Conservation (phyloP, 2,329 filamentous ascomycete species). For the Bipolaris zeicola region DNA sequence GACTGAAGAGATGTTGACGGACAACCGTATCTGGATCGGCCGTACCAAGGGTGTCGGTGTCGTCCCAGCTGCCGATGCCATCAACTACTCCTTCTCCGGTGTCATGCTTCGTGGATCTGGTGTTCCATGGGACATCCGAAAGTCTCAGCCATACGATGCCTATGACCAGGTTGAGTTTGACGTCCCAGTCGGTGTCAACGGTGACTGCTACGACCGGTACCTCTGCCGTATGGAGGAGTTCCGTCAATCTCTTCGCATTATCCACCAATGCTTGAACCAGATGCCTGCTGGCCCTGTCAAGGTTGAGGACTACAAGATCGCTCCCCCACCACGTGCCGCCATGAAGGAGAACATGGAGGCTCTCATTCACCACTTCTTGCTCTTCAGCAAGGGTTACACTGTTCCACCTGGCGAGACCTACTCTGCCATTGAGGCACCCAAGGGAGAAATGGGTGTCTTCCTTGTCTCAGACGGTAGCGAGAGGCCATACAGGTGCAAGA, state of each 20-base stretch:
- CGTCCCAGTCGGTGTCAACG: conserved; percentile 92
- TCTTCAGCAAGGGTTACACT: conserved; percentile 98
- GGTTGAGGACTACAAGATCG: conserved; percentile 98
- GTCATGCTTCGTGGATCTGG: conserved; percentile 98
- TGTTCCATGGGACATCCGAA: conserved; percentile 94
- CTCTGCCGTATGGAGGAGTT: conserved; percentile 99
- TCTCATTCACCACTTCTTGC: conserved; percentile 97
- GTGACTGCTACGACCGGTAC: conserved; percentile 99
- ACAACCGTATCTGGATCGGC: conserved; percentile 99
- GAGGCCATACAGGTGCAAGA: conserved; percentile 96
- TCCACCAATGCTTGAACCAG: conserved; percentile 98
- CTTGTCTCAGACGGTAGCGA: conserved; percentile 95
- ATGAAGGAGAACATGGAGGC: conserved; percentile 99
- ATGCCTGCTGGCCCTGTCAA: conserved; percentile 95
- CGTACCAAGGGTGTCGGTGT: conserved; percentile 91
- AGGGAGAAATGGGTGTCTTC: conserved; percentile 99
- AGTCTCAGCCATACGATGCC: conserved; percentile 95
- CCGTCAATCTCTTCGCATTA: conserved; percentile 95
- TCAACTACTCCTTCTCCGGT: conserved; percentile 95
- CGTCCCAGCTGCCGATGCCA: conserved; percentile 87
- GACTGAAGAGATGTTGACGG: conserved; percentile 96
- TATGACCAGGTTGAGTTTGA: conserved; percentile 99
- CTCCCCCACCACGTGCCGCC: conserved; percentile 89
- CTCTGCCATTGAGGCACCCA: conserved; percentile 97
- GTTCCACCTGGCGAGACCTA: conserved; percentile 98